phyloP scores from a whole-genome alignment of 345 rosid genomes.

The Jatropha curcas region DNA sequence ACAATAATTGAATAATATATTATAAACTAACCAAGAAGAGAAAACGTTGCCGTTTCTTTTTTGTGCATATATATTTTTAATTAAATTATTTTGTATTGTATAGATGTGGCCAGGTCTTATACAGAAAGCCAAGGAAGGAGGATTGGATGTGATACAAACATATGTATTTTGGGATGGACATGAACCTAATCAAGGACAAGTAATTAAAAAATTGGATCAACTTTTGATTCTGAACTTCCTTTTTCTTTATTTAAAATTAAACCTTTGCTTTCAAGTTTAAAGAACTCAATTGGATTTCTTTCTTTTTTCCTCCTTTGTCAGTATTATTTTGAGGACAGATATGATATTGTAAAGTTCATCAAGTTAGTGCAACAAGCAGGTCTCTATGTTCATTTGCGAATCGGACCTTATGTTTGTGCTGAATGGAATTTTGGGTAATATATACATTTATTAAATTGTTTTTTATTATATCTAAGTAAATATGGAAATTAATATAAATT shows the following conservation, averaged over 20 bases:
- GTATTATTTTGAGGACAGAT: constrained; percentile 38
- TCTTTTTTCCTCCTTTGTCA: neutral
- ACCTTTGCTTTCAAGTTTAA: neutral
- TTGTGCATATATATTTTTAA: no score
- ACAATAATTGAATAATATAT: no score
- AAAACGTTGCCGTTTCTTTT: no score
- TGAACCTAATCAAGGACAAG: constrained; percentile 87
- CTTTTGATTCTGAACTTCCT: neutral
- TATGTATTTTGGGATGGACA: constrained; percentile 98
- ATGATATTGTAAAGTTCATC: constrained; percentile 34
- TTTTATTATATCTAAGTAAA: no score
- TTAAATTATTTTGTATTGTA: neutral
- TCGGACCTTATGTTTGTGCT: constrained; percentile 37
- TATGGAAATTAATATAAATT: neutral
- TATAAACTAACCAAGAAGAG: no score
- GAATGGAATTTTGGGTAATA: constrained; percentile 37
- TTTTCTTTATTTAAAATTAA: neutral
- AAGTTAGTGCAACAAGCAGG: constrained; percentile 36
- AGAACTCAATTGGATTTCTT: neutral
- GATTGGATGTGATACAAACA: constrained; percentile 84
- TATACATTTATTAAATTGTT: no score
- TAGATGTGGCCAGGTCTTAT: constrained; percentile 98
- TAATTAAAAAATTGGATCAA: no score
- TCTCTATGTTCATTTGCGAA: constrained; percentile 36
- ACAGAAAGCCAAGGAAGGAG: constrained; percentile 91